Evolutionary conservation across 495 filamentous ascomycete species (phyloP).

Genomic region (Trypethelium eluteriae): DNA sequence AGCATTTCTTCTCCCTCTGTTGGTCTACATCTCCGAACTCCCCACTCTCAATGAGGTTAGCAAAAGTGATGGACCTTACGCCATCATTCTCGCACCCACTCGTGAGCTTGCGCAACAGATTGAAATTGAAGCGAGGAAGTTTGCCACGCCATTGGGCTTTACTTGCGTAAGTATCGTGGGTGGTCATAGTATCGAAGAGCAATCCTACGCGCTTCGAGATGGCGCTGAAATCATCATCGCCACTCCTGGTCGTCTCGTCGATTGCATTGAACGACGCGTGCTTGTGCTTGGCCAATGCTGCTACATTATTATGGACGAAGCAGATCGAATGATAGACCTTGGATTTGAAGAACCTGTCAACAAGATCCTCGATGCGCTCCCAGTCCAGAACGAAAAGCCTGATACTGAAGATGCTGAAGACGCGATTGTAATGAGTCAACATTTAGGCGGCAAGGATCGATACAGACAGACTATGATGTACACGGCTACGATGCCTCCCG

Average conservation of each 20-base stretch:
- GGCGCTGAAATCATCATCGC: constrained; percentile 98
- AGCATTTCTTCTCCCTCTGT: constrained; percentile 82
- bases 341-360: constrained; percentile 97
- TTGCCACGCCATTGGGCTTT: constrained; percentile 84
- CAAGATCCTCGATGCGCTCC: constrained; percentile 96
- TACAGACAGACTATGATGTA: constrained; percentile 99
- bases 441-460: constrained; percentile 72
- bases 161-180: constrained; percentile 95
- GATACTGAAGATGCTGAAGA: constrained; percentile 93
- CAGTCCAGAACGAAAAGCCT: constrained; percentile 89
- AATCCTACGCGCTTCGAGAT: constrained; percentile 85
- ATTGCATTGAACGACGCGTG: constrained; percentile 90
- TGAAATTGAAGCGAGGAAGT: constrained; percentile 88
- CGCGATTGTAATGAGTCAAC: constrained; percentile 71
- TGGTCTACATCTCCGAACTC: constrained; percentile 94
- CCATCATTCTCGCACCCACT: constrained; percentile 93
- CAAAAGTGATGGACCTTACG: constrained; percentile 94
- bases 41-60: constrained; percentile 77
- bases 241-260: constrained; percentile 91
- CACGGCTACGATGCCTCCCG: constrained; percentile 93
- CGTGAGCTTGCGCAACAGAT: constrained; percentile 98
- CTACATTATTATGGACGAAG: constrained; percentile 98
- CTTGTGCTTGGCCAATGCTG: constrained; percentile 91
- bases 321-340: constrained; percentile 97
- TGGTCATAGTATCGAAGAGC: constrained; percentile 91